Percentiles rank a stretch among this genome's conserved stretches.
These are phyloP conservation scores for Datisca glomerata DNA, from an alignment of 306 rosid genomes.

Conservation along the genomic window DNA sequence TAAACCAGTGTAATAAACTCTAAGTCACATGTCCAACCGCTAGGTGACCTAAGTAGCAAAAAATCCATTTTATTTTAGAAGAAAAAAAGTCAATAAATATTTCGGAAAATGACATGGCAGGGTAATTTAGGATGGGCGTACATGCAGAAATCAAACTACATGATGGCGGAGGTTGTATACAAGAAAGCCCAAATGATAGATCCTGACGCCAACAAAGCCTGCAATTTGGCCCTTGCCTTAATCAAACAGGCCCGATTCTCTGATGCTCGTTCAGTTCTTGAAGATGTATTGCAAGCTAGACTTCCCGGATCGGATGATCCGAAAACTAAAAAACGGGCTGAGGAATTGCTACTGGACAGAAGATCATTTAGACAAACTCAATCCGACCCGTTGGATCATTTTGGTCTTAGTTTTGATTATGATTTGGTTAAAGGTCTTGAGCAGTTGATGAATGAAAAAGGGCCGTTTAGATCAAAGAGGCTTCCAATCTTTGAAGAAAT, in stretches of 20 bases:
- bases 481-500: slow-evolving; percentile 41
- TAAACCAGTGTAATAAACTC: too few species aligned
- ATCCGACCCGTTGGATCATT: slow-evolving; percentile 5
- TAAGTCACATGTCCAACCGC: too few species aligned
- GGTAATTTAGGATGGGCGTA: slow-evolving; percentile 42
- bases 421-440: slow-evolving; percentile 38
- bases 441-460: slow-evolving; percentile 20
- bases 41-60: too few species aligned
- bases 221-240: slow-evolving; percentile 25
- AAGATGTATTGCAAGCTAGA: slow-evolving; percentile 15
- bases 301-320: slow-evolving; percentile 19
- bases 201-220: slow-evolving; percentile 32
- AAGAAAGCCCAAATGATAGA: slow-evolving; percentile 39
- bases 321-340: slow-evolving; percentile 19
- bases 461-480: slow-evolving; percentile 33
- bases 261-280: slow-evolving; percentile 15
- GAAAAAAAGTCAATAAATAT: not conserved
- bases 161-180: slow-evolving; percentile 37
- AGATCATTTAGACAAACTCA: slow-evolving; percentile 5
- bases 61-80: too few species aligned
- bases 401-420: slow-evolving; percentile 17
- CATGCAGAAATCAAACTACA: slow-evolving; percentile 28
- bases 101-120: not conserved
- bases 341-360: slow-evolving; percentile 17
- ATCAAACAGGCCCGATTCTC: slow-evolving; percentile 24